These are phyloP conservation scores for Verticillium nonalfalfae DNA, from an alignment of 2,329 filamentous ascomycete genomes.

Conservation along the genomic window DNA sequence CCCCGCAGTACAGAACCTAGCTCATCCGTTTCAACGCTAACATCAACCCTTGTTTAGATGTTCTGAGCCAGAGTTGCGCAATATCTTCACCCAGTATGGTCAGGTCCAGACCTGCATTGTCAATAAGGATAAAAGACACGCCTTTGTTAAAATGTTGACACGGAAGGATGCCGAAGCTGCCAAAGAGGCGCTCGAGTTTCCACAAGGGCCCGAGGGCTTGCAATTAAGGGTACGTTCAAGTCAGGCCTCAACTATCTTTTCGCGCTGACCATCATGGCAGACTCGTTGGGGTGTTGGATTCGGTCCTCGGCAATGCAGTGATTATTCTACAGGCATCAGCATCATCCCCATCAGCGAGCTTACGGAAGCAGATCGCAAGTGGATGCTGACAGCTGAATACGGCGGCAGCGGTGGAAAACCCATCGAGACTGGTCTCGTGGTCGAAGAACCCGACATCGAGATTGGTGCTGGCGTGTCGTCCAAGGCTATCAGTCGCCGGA, in stretches of 20 bases:
- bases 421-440: slow-evolving; percentile 77
- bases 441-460: slow-evolving; percentile 97
- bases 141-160: slow-evolving; percentile 97
- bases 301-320: slow-evolving; percentile 92
- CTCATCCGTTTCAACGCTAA: neutral
- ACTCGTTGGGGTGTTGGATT: slow-evolving; percentile 98
- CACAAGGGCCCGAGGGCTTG: slow-evolving; percentile 63
- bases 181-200: slow-evolving; percentile 76
- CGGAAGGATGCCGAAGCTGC: slow-evolving; percentile 78
- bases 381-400: slow-evolving; percentile 90
- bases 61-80: slow-evolving; percentile 74
- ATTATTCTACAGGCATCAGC: slow-evolving; percentile 88
- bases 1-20: no score
- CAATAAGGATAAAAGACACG: slow-evolving; percentile 95
- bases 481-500: slow-evolving; percentile 69
- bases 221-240: slow-evolving; percentile 60
- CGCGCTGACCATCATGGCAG: slow-evolving; percentile 29
- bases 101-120: slow-evolving; percentile 96
- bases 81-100: slow-evolving; percentile 75
- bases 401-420: slow-evolving; percentile 82
- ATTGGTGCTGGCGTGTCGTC: slow-evolving; percentile 96
- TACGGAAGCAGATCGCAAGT: slow-evolving; percentile 94
- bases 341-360: slow-evolving; percentile 88
- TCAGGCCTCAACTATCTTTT: neutral
- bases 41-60: slow-evolving; percentile 39